phyloP scores from a whole-genome alignment of 768 basidiomycete species.

The Amanita jacksonii region DNA sequence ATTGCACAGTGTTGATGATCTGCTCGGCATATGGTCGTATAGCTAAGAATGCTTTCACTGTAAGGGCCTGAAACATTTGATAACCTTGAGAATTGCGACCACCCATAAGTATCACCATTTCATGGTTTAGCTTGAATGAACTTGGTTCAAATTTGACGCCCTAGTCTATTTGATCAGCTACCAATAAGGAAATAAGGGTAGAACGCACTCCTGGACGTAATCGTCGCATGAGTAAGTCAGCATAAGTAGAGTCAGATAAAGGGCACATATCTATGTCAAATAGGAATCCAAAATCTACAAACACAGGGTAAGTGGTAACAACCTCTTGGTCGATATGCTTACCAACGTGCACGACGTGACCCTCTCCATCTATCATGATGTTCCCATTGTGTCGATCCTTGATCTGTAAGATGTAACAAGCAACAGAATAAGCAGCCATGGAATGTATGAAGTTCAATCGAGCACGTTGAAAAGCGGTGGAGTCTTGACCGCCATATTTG shows the following conservation, averaged over 20 bases:
- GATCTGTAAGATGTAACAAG: slow-evolving; percentile 96
- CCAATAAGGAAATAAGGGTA: background rate
- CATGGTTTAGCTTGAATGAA: slow-evolving; percentile 97
- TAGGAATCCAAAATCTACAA: slow-evolving; percentile 86
- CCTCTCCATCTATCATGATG: slow-evolving; percentile 98
- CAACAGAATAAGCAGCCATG: slow-evolving; percentile 98
- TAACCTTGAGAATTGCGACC: slow-evolving; percentile 92
- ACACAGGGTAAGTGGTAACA: slow-evolving; percentile 2
- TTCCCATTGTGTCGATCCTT: slow-evolving; percentile 99
- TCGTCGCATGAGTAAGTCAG: slow-evolving; percentile 17
- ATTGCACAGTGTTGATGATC: slow-evolving; percentile 75
- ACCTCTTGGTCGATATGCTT: slow-evolving; percentile 16
- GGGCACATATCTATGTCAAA: slow-evolving; percentile 93
- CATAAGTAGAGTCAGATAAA: slow-evolving; percentile 7
- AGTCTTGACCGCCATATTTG: slow-evolving; percentile 88
- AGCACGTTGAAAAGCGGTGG: slow-evolving; percentile 83
- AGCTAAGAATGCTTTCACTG: slow-evolving; percentile 93
- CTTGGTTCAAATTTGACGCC: slow-evolving; percentile 98
- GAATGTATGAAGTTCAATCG: slow-evolving; percentile 95
- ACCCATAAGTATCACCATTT: slow-evolving; percentile 98
- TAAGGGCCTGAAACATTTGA: slow-evolving; percentile 86
- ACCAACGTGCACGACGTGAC: slow-evolving; percentile 96
- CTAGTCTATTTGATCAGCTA: slow-evolving; percentile 27
- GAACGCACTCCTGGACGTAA: slow-evolving; percentile 61
- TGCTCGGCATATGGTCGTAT: slow-evolving; percentile 92